These are phyloP conservation scores for Astragalus glycyphyllos DNA, from an alignment of 306 rosid species.

Conservation along the genomic window DNA sequence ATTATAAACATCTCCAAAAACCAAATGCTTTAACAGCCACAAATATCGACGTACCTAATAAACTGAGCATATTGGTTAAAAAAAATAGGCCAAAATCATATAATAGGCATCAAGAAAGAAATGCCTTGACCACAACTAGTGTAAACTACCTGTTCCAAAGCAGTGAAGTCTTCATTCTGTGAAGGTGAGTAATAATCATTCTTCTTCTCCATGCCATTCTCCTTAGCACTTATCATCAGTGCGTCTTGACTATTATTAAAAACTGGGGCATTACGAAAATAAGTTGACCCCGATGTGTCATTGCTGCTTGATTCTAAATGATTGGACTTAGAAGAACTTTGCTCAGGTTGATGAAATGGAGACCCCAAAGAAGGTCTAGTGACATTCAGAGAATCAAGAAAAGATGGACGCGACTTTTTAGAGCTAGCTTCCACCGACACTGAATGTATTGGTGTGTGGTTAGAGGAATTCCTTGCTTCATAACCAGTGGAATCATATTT, in stretches of 20 bases:
- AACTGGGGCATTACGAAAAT: slow-evolving; percentile 51
- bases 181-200: slow-evolving; percentile 61
- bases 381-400: slow-evolving; percentile 82
- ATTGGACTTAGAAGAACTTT: slow-evolving; percentile 52
- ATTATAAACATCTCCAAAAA: slow-evolving; percentile 15
- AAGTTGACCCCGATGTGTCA: slow-evolving; percentile 48
- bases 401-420: slow-evolving; percentile 82
- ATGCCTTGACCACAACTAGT: slow-evolving; percentile 32
- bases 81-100: neutral
- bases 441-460: slow-evolving; percentile 53
- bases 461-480: slow-evolving; percentile 54
- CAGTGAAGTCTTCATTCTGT: slow-evolving; percentile 85
- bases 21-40: slow-evolving; percentile 10
- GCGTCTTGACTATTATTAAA: slow-evolving; percentile 48
- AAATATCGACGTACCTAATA: slow-evolving; percentile 2
- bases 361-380: slow-evolving; percentile 61
- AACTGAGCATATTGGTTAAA: slow-evolving; percentile 32
- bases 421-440: slow-evolving; percentile 61
- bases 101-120: slow-evolving; percentile 32
- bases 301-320: slow-evolving; percentile 52
- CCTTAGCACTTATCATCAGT: slow-evolving; percentile 49
- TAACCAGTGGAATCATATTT: slow-evolving; percentile 54
- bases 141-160: slow-evolving; percentile 89
- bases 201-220: slow-evolving; percentile 61
- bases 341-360: slow-evolving; percentile 53